A percentile compares a stretch with the other conserved stretches of the same genome.
Conservation (phyloP, 495 filamentous ascomycete genomes). For the Neurospora sp. region DNA sequence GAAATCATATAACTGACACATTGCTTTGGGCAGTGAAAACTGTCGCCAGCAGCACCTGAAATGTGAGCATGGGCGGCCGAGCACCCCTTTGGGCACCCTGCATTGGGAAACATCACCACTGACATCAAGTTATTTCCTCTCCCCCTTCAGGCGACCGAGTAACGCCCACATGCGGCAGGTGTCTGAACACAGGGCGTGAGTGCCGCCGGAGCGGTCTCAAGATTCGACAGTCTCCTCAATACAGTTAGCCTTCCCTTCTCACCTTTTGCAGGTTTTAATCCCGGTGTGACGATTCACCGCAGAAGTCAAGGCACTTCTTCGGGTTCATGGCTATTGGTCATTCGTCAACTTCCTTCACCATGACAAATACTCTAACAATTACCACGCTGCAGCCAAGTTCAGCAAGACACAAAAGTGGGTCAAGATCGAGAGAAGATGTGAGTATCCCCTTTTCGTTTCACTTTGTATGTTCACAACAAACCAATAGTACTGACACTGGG, state of each 20-base stretch:
- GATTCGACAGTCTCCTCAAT: constrained; percentile 10
- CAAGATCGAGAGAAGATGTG: constrained; percentile 18
- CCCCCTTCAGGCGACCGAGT: constrained; percentile 31
- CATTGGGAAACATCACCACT: neutral
- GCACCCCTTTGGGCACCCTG: neutral
- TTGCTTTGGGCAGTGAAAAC: constrained; percentile 22
- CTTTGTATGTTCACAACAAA: neutral
- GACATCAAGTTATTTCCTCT: neutral
- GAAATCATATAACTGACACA: constrained; percentile 1
- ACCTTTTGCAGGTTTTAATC: neutral
- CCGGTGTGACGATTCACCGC: neutral
- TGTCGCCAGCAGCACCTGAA: constrained; percentile 37
- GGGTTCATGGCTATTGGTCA: neutral
- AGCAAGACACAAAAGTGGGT: constrained; percentile 22
- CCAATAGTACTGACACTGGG: neutral
- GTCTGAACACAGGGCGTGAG: constrained; percentile 10
- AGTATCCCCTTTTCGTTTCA: constrained; percentile 2
- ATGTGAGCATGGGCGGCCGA: constrained; percentile 21
- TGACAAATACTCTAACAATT: neutral
- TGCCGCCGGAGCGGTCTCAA: constrained; percentile 19
- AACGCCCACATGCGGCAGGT: constrained; percentile 32
- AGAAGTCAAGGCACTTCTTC: neutral
- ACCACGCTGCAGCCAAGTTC: constrained; percentile 10
- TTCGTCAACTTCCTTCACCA: neutral
- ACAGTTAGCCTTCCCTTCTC: neutral